Base-by-base conservation (phyloP, 208 protist genomes). In the Trypanosoma boissoni region DNA sequence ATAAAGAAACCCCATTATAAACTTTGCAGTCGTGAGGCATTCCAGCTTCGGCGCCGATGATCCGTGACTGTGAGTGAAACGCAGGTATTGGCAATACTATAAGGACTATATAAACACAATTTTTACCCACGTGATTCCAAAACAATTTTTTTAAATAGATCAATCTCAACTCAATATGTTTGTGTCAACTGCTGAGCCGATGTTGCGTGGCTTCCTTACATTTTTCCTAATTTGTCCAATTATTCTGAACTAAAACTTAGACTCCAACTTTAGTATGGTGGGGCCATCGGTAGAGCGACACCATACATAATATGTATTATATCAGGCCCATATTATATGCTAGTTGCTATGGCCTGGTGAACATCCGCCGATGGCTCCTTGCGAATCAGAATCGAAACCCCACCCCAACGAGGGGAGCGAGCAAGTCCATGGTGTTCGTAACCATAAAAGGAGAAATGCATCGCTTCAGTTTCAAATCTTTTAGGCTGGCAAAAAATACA, bases 391-490 rank as follows among this genome's bases (percentile, higher is more conserved):
- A 58, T 50, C 2, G 34, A 67, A 18, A 29, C 51, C 5, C 48
- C 36, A 20, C 51, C 61, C 16, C 61, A 29, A 12, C 58, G 49
- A 2, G 39, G 61, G 8, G 61, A 48, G 18, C 49, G 21, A 1
- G 48, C 51, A 18, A 51, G 3, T 8, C 49, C 51, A 24, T 58
- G 21, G 10, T 67, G 51, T 39, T 67, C 29, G 18, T 58, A 67
- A 39, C 61, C 61, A 26, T 27, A 7, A 34, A 60, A 49, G 20
- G 37, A 46, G 31, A 67, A 26, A 58, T 10, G 16, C 26, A 20
- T 39, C 20, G 32, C 56, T 50, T 60, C 55, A 10, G 10, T 32
- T 27, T n/a, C 23, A 18, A 26, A 20, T 5, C 46, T 27, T 24
- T 36, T 23, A 16, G 36, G 18, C 55, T 60, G 24, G 41, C 27